Base-by-base conservation (phyloP, 768 basidiomycete genomes). In the Lactarius sp. region DNA sequence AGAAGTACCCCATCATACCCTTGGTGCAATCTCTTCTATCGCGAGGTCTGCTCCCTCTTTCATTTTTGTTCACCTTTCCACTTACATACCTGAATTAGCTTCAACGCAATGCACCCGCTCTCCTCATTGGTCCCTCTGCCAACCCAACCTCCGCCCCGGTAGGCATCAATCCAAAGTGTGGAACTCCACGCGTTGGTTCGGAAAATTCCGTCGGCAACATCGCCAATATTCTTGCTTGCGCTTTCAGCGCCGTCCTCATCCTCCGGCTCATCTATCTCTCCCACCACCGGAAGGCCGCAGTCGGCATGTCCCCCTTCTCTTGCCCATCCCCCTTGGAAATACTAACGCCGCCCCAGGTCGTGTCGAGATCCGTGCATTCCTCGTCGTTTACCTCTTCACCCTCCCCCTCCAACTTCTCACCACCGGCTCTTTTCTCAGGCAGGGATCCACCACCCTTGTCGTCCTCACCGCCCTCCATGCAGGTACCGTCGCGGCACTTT, bases 11-110 rank as follows among this genome's bases (percentile, higher is more conserved):
- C 92, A 1, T 90, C 88, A 52, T 89, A 96, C 71, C 84, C 94
- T 0, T 90, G 92, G 85, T 98, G 95, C 77, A 97, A 97, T 73
- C 86, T 97, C 69, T 95, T 96, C 77, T 94, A 94, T 77, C 83
- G 83, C 64, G 93, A 96, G 80, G 86, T 93, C 22, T 68, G 77
- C 70, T 56, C 69, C 33, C 62, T 62, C 8, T 39, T 61, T 59
- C 31, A 63, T 62, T 31, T 69, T 69, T 20, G 67, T 64, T 18
- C 18, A 41, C 36, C 27, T 16, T 46, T n/a, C 31, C 27, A 5
- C 42, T 22, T 50, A 20, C 36, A 41, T 49, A 54, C 64, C 65
- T 62, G 59, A 69, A 63, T 44, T 68, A 76, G 70, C 73, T 77
- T 52, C 71, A 72, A 66, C 67, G 72, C 59, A 68, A 72, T 64